These are phyloP conservation scores for Spongispora temasekensis DNA, from an alignment of 1,284 basidiomycete genomes.

Conservation along the genomic window DNA sequence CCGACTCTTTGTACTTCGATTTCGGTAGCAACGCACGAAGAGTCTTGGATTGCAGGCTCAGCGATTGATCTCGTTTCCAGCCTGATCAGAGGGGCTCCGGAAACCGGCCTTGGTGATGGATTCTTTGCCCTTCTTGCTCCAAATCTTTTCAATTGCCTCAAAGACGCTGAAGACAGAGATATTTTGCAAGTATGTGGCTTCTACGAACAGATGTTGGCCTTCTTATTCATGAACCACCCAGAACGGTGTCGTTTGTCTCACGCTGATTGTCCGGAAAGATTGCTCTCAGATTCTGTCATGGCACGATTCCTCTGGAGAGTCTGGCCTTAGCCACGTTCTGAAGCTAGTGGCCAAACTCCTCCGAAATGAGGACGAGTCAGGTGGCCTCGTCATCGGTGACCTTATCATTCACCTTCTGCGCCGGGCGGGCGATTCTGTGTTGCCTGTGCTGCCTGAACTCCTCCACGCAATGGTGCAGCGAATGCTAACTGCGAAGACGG, in stretches of 20 bases:
- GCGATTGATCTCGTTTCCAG: constrained; percentile 82
- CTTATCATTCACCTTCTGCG: constrained; percentile 92
- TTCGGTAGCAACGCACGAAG: constrained; percentile 53
- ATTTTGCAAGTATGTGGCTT: constrained; percentile 67
- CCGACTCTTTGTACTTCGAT: constrained; percentile 74
- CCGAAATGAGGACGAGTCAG: constrained; percentile 79
- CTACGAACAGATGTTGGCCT: not conserved
- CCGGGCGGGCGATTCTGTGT: constrained; percentile 72
- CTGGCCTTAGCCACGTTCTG: constrained; percentile 76
- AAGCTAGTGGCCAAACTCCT: constrained; percentile 76
- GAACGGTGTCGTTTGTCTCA: constrained; percentile 84
- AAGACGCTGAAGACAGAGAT: constrained; percentile 77
- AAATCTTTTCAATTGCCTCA: constrained; percentile 70
- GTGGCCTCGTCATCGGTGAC: constrained; percentile 91
- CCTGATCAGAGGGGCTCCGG: constrained; percentile 65
- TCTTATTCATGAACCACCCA: constrained; percentile 34
- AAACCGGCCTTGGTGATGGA: constrained; percentile 71
- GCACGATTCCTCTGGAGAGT: constrained; percentile 64
- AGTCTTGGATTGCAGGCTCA: constrained; percentile 72
- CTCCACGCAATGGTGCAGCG: constrained; percentile 81
- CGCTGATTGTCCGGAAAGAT: constrained; percentile 86
- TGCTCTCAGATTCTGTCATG: constrained; percentile 77
- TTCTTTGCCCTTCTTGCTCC: constrained; percentile 77
- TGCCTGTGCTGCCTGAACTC: constrained; percentile 84
- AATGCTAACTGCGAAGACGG: constrained; percentile 82